Conservation (phyloP, 202 grass and related monocot species). For the Bolboschoenoplectus hybrid region DNA sequence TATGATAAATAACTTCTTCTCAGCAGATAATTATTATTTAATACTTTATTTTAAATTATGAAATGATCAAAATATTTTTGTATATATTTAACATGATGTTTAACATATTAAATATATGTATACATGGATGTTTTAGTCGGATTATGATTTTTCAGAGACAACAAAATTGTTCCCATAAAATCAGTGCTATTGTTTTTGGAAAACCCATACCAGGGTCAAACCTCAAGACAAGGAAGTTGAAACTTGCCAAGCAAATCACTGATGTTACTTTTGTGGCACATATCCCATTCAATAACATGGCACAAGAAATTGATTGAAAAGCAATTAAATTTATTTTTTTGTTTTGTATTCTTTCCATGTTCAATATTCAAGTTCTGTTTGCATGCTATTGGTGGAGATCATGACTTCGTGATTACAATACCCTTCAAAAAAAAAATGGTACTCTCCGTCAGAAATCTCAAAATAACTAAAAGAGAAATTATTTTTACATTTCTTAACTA, state of each 20-base stretch:
- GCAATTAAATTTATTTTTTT: neutral
- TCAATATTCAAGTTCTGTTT: neutral
- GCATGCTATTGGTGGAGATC: neutral
- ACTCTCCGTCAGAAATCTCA: no score
- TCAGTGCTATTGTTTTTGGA: neutral
- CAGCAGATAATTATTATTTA: no score
- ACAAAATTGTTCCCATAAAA: neutral
- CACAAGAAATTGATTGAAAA: neutral
- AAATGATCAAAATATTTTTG: no score
- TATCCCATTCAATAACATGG: neutral
- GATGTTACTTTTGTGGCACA: neutral
- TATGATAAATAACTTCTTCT: no score
- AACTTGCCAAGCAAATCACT: neutral
- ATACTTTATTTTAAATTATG: no score
- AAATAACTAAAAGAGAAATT: no score
- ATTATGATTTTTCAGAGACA: neutral
- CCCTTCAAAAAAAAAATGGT: no score
- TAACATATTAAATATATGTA: no score
- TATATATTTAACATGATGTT: no score
- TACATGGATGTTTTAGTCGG: no score
- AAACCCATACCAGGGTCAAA: neutral
- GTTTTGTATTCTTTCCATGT: neutral
- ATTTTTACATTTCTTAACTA: no score
- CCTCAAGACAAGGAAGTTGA: neutral
- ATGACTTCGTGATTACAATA: neutral